Percentiles rank a stretch among this genome's conserved stretches.
These are phyloP conservation scores for Phytopythium chamaehyphon DNA, from an alignment of 352 stramenopile species.

Conservation along the genomic window DNA sequence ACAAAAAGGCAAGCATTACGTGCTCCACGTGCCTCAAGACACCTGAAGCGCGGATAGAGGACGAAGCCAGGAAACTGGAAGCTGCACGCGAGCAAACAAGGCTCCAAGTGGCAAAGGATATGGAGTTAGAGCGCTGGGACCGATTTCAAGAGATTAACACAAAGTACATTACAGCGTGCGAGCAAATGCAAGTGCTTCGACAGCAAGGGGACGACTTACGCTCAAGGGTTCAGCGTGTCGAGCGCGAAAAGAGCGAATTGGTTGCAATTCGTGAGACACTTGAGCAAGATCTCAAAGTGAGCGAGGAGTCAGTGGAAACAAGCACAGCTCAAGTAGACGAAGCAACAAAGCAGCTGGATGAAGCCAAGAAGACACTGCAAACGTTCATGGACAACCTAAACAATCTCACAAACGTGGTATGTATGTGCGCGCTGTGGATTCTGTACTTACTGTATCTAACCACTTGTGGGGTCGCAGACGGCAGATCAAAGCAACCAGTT, in stretches of 20 bases:
- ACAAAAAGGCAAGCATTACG: constrained; percentile 42
- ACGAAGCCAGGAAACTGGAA: constrained; percentile 35
- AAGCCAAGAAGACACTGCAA: constrained; percentile 56
- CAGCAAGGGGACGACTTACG: constrained; percentile 20
- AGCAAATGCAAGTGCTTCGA: constrained; percentile 31
- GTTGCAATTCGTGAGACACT: constrained; percentile 24
- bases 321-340: constrained; percentile 5
- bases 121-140: constrained; percentile 66
- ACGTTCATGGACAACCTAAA: constrained; percentile 63
- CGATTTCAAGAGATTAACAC: constrained; percentile 61
- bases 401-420: constrained; percentile 55
- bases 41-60: constrained; percentile 38
- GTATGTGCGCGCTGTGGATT: constrained; percentile 1
- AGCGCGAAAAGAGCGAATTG: constrained; percentile 31
- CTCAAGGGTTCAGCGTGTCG: constrained; percentile 13
- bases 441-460: not conserved
- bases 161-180: constrained; percentile 57
- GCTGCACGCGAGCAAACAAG: constrained; percentile 46
- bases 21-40: constrained; percentile 54
- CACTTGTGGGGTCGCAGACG: constrained; percentile 21
- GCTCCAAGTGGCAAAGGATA: constrained; percentile 38
- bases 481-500: constrained; percentile 63
- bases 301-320: constrained; percentile 15
- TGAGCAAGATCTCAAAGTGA: constrained; percentile 18
- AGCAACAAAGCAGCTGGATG: constrained; percentile 23